Percentiles rank a stretch among this genome's conserved stretches.
Evolutionary conservation across 352 stramenopile genomes (phyloP).

Genomic region (Pythium volutum): DNA sequence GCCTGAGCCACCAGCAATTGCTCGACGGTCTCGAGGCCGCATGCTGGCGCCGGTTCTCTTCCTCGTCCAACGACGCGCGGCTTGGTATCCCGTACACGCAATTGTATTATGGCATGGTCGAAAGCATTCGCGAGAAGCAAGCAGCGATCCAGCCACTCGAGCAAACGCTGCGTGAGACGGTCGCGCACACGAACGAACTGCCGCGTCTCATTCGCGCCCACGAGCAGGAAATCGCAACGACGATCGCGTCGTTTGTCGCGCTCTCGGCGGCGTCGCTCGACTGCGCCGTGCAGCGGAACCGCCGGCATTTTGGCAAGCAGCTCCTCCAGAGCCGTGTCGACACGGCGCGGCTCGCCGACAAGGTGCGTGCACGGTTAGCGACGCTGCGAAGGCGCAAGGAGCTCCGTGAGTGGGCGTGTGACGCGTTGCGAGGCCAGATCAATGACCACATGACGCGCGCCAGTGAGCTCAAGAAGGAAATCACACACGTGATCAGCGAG

Average conservation of each 20-base stretch:
- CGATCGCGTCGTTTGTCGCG: conserved; percentile 27
- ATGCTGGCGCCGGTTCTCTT: conserved; percentile 19
- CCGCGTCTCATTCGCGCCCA: conserved; percentile 18
- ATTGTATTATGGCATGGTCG: conserved; percentile 22
- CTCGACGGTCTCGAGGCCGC: conserved; percentile 17
- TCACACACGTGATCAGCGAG: conserved; percentile 35
- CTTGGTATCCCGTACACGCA: conserved; percentile 18
- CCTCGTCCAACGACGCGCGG: not conserved
- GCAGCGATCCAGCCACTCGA: conserved; percentile 17
- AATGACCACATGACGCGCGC: conserved; percentile 52
- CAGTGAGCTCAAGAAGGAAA: conserved; percentile 64
- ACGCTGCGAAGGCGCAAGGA: conserved; percentile 42
- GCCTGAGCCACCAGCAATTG: conserved; percentile 19
- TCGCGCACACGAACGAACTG: conserved; percentile 16
- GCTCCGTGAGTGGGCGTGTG: conserved; percentile 54
- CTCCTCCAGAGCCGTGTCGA: conserved; percentile 13
- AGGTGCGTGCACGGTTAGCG: conserved; percentile 37
- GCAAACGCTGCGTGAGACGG: conserved; percentile 9
- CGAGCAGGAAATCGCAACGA: conserved; percentile 24
- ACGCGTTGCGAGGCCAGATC: conserved; percentile 42
- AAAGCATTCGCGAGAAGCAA: conserved; percentile 25
- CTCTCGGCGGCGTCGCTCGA: conserved; percentile 25
- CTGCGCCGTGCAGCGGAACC: conserved; percentile 21
- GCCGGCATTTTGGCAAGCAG: conserved; percentile 18
- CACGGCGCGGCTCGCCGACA: conserved; percentile 6